phyloP scores from a whole-genome alignment of 768 basidiomycete species.

The Amanita polypyramis region DNA sequence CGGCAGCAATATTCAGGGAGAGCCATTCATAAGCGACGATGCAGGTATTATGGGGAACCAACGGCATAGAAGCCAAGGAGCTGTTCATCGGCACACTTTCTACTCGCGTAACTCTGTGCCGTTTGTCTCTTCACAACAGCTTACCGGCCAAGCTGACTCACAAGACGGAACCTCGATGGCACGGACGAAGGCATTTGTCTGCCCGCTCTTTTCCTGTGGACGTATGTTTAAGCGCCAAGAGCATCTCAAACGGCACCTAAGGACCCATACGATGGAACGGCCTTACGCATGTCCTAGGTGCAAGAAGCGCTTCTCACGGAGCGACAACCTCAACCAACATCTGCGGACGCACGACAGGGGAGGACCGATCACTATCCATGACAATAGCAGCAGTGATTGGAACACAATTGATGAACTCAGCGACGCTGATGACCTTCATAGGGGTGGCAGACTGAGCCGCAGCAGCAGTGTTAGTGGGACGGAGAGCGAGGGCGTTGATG shows the following conservation, averaged over 20 bases:
- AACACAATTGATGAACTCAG: constrained; percentile 3
- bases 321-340: constrained; percentile 86
- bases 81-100: constrained; percentile 21
- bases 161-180: constrained; percentile 19
- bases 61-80: constrained; percentile 23
- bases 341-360: constrained; percentile 63
- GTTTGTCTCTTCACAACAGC: constrained; percentile 8
- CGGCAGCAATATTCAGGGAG: constrained; percentile 11
- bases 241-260: constrained; percentile 78
- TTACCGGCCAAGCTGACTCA: neutral
- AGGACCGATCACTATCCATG: constrained; percentile 9
- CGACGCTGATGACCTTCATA: constrained; percentile 5
- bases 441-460: constrained; percentile 2
- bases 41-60: constrained; percentile 8
- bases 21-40: constrained; percentile 7
- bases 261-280: constrained; percentile 84
- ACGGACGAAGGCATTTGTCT: constrained; percentile 61
- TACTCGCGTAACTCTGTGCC: constrained; percentile 14
- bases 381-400: constrained; percentile 6
- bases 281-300: constrained; percentile 72
- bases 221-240: constrained; percentile 88
- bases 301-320: constrained; percentile 75
- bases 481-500: constrained; percentile 6
- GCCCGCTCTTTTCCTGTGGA: constrained; percentile 77
- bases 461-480: constrained; percentile 8